Evolutionary conservation across 441 rosid genomes (phyloP), one percentile per base, ranked within the genome.

Genomic region (Daphne laureola): DNA sequence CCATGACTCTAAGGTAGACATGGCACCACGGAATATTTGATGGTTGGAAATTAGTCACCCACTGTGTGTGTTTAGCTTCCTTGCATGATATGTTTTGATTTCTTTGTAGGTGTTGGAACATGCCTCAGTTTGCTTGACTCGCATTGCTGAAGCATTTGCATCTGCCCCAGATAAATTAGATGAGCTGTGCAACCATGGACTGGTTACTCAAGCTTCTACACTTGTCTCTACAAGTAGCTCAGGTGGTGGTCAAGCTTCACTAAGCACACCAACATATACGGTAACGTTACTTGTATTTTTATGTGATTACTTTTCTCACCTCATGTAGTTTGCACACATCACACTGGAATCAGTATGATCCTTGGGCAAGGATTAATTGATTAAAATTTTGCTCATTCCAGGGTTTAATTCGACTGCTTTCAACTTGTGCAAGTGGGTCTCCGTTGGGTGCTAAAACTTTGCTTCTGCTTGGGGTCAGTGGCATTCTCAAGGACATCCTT

Each of bases 111-210:
- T 94, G 54, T 67, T 94, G 80, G 99, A 94, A 68, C 86, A 87
- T 67, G 96, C 99, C 61, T 94, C 99, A 65, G 84, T 84, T 64
- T 94, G 99, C 62, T 73, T 94, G 73, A 94, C 99, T 46, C 91
- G 96, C 51, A 94, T 94, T 76, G 91, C 99, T 44, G 99, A 94
- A 74, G 90, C 99, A 54, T 94, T 94, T 65, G 87, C 98, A 31
- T 86, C 89, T 12, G 75, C 77, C 17, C 83, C 96, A 1, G 98
- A 86, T 63, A 87, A 88, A 78, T 67, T 94, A 56, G 99, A 94
- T 72, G 96, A 81, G 72, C 72, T 94, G 51, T 90, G 99, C 73
- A 84, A 94, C 74, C 92, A 90, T 77, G 96, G 96, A 55, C 69
- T 94, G 62, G 99, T 94, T 61, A 72, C 96, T 23, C 98, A 90